phyloP scores from a whole-genome alignment of 1,284 basidiomycete genomes.

The Butyriboletus appendiculatus region DNA sequence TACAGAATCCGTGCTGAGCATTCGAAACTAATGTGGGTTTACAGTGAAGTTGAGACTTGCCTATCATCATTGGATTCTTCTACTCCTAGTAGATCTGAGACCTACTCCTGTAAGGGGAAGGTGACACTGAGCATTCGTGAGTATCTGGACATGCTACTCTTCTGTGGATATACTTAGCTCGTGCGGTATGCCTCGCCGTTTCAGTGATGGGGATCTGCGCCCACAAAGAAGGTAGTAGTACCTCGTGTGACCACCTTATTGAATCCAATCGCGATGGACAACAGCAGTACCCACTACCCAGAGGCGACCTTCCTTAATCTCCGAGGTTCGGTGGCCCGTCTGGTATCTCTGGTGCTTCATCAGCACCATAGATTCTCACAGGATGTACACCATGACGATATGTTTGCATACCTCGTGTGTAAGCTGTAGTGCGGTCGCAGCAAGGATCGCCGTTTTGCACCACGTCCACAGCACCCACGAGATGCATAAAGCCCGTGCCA shows the following conservation, averaged over 20 bases:
- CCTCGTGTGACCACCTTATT: neutral
- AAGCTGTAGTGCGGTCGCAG: neutral
- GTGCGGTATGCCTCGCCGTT: neutral
- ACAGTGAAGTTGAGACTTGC: neutral
- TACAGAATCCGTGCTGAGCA: neutral
- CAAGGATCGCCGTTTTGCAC: neutral
- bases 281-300: neutral
- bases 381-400: neutral
- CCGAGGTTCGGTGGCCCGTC: neutral
- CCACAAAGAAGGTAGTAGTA: conserved; percentile 1
- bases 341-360: neutral
- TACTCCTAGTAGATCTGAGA: too few species aligned
- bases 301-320: neutral
- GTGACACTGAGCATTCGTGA: neutral
- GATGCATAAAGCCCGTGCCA: conserved; percentile 17
- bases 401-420: conserved; percentile 1
- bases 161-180: neutral
- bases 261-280: neutral
- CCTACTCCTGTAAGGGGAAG: neutral
- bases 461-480: neutral
- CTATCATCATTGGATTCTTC: neutral
- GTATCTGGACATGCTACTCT: neutral
- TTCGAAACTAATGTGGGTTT: too few species aligned
- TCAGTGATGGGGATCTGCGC: conserved; percentile 2
- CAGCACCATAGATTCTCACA: neutral